Evolutionary conservation across 202 grass and related monocot genomes (phyloP).

Genomic region (Digitaria exilis): DNA sequence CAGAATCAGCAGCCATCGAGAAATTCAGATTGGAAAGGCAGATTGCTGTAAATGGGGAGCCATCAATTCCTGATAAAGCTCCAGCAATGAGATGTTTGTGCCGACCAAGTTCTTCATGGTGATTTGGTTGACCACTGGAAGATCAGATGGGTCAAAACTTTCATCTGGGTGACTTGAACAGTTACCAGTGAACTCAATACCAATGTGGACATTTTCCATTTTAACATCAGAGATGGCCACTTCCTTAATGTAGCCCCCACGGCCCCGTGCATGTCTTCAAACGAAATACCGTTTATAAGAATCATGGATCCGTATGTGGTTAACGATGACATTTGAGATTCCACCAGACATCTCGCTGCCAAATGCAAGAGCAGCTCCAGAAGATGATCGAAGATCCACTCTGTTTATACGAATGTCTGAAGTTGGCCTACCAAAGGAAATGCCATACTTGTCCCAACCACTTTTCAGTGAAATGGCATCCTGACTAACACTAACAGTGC

Average conservation of each 20-base stretch:
- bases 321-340: slow-evolving; percentile 66
- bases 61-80: slow-evolving; percentile 72
- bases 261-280: slow-evolving; percentile 66
- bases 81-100: slow-evolving; percentile 68
- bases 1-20: slow-evolving; percentile 36
- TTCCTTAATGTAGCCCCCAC: slow-evolving; percentile 73
- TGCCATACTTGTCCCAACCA: slow-evolving; percentile 89
- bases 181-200: slow-evolving; percentile 79
- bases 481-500: slow-evolving; percentile 68
- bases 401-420: slow-evolving; percentile 65
- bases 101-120: slow-evolving; percentile 76
- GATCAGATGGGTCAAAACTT: slow-evolving; percentile 56
- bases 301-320: slow-evolving; percentile 49
- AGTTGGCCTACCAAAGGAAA: slow-evolving; percentile 66
- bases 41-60: slow-evolving; percentile 65
- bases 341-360: slow-evolving; percentile 98
- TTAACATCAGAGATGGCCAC: slow-evolving; percentile 59
- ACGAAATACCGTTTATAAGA: slow-evolving; percentile 69
- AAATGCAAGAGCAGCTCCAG: slow-evolving; percentile 79
- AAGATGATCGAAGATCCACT: slow-evolving; percentile 63
- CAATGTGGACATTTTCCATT: slow-evolving; percentile 63
- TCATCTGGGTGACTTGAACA: slow-evolving; percentile 58
- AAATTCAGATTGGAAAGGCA: slow-evolving; percentile 76
- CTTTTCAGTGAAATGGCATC: slow-evolving; percentile 94
- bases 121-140: slow-evolving; percentile 61